Evolutionary conservation across 2,329 filamentous ascomycete species (phyloP), one percentile per base, ranked within the genome.

Genomic region (Alternaria brassicicola): DNA sequence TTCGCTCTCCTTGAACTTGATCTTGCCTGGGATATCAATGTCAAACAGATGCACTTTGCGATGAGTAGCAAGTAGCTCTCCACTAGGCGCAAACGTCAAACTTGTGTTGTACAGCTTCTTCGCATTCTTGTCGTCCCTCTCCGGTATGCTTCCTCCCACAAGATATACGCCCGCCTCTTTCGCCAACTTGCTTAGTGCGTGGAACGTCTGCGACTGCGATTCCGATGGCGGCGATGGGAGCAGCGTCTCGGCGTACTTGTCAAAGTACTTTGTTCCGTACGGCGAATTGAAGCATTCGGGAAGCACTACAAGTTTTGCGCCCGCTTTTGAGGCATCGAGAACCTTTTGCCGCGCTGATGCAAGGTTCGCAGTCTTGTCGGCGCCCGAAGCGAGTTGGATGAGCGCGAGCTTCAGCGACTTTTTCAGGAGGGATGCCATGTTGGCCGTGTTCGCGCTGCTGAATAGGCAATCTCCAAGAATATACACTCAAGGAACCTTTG

Each of bases 271-370:
- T 66, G 88, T 93, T 66, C 95, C 95, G 79, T 99, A 99, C 8
- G 95, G 95, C 39, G 91, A 96, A 83, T 99, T 99, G 87, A 99
- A 99, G 84, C 95, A 99, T 82, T 99, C 95, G 33, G 95, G 95
- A 17, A 99, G 86, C 31, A 98, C 92, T 65, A 98, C 89, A 59
- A 99, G 88, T 56, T 90, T 88, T 59, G 94, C 92, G 66, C 94
- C 94, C 10, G 54, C 81, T 25, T 82, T 78, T 23, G 92, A 89
- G 5, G 95, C 94, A 76, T 92, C 88, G 62, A 92, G 85, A 57
- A 98, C 93, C 76, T 95, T 93, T 41, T 84, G 83, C 56, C 91
- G 89, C 12, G 95, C 94, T 76, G 89, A 89, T 21, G 84, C 75
- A 63, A 99, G 91, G 80, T 99, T 99, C 66, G 85, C 85, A 10